Evolutionary conservation across 2,329 filamentous ascomycete species (phyloP).

Genomic region (Neofusicoccum laricinum): DNA sequence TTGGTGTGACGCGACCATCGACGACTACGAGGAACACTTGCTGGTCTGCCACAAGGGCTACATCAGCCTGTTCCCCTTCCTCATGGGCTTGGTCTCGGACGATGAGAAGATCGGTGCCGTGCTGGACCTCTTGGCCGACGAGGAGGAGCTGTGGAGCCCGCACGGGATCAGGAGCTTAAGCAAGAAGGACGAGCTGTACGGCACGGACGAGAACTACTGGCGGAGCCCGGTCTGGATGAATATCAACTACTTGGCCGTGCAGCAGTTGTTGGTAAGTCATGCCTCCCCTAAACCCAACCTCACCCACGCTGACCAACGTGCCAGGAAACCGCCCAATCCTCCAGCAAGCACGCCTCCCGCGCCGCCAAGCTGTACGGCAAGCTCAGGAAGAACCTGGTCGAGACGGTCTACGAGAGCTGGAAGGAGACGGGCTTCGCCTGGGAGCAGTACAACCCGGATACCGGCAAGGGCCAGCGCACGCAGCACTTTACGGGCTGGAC

Average conservation of each 20-base stretch:
- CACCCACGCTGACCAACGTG: neutral
- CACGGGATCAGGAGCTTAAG: constrained; percentile 89
- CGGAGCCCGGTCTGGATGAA: constrained; percentile 90
- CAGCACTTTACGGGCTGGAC: constrained; percentile 99
- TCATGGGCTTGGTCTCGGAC: constrained; percentile 75
- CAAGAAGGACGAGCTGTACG: constrained; percentile 77
- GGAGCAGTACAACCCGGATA: constrained; percentile 97
- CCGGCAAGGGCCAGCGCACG: constrained; percentile 87
- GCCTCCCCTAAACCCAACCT: neutral
- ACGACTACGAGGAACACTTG: constrained; percentile 86
- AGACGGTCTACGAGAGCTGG: constrained; percentile 87
- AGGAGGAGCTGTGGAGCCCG: constrained; percentile 84
- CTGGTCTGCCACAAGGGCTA: constrained; percentile 97
- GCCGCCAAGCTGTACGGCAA: constrained; percentile 72
- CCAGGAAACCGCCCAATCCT: constrained; percentile 61
- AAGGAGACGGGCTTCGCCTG: constrained; percentile 90
- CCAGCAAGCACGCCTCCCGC: constrained; percentile 65
- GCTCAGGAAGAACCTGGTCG: constrained; percentile 79
- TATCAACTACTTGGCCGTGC: constrained; percentile 83
- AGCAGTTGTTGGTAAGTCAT: constrained; percentile 68
- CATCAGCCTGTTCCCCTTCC: constrained; percentile 87
- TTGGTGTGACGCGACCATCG: constrained; percentile 93
- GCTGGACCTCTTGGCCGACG: constrained; percentile 74
- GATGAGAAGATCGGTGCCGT: constrained; percentile 72
- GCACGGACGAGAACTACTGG: constrained; percentile 96